Conservation (phyloP, 2,329 filamentous ascomycete genomes). For the Allantophomopsis lycopodina region DNA sequence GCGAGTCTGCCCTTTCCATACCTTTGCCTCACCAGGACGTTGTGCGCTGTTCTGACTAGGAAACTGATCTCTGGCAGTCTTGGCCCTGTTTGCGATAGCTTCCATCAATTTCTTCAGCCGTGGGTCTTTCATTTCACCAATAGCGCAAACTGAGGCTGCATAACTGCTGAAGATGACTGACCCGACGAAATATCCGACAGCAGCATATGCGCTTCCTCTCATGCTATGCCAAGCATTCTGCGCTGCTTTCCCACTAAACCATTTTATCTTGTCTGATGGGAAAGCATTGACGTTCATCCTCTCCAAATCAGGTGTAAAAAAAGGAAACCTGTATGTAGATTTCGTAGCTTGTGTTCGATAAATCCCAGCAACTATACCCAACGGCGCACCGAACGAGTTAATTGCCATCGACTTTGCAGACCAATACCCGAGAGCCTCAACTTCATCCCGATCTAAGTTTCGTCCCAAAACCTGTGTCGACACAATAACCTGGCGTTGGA, state of each 20-base stretch:
- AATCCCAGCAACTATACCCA: constrained; percentile 11
- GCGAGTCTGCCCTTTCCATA: neutral
- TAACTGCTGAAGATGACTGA: constrained; percentile 12
- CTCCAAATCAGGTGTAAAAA: constrained; percentile 14
- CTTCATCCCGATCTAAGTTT: constrained; percentile 13
- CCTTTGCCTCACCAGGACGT: constrained; percentile 1
- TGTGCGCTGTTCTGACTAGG: neutral
- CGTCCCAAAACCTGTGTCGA: constrained; percentile 7
- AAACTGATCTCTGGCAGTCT: constrained; percentile 1
- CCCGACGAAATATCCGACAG: constrained; percentile 8
- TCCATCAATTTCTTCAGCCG: constrained; percentile 11
- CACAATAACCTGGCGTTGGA: constrained; percentile 1
- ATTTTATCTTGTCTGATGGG: constrained; percentile 2
- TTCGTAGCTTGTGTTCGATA: constrained; percentile 11
- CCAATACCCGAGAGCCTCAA: constrained; percentile 12
- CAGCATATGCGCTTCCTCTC: constrained; percentile 10
- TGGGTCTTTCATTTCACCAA: constrained; percentile 13
- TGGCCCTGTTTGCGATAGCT: constrained; percentile 3
- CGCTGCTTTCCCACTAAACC: constrained; percentile 3
- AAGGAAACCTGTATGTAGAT: constrained; percentile 14
- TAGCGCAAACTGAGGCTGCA: constrained; percentile 8
- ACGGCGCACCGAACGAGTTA: constrained; percentile 10
- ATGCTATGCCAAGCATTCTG: constrained; percentile 10
- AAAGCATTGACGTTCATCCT: constrained; percentile 10
- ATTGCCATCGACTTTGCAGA: constrained; percentile 12